Evolutionary conservation across 805 yeast genomes (phyloP), one percentile per base, ranked within the genome.

Genomic region (Saccharomycopsis schoenii): DNA sequence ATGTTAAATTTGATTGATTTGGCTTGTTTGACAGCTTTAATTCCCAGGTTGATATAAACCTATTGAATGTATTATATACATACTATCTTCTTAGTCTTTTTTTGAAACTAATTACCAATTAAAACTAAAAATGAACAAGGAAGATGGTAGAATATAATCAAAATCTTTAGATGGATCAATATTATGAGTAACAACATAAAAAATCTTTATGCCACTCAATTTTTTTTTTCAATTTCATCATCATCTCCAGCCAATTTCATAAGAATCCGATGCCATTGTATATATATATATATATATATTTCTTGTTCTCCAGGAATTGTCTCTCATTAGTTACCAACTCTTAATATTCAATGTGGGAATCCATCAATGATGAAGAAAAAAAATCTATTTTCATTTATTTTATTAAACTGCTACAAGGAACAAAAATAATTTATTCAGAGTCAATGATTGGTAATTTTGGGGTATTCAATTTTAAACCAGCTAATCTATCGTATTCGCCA

Each of bases 401-500:
- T 24, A 17, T 47, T 19, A 8, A 24, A 11, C 10, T 24, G 10
- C 5, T 21, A 24, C 2, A 24, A 19, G 15, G 10, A 47, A 19
- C 17, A 24, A 21, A 12, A 42, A 21, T 10, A 42, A 14, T 21
- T 61, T 61, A 58, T 50, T 60, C 61, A 39, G 56, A 60, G 36
- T 60, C 64, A 54, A 60, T 40, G 17, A 62, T 58, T 56, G 64
- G 64, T 37, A 61, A 61, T 43, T 60, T 60, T 50, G 58, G 58
- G 17, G 63, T 55, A 29, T 80, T 81, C 68, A 77, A 76, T 75
- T 81, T 83, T 69, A 84, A 76, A 59, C 80, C 81, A 36, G 83
- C 79, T 68, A 84, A 76, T 68, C 78, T 83, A 74, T 89, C 96
- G 74, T 89, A 89, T 71, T 89, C 94, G 63, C 96, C 96, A 62